phyloP scores from a whole-genome alignment of 768 basidiomycete genomes.

The Leccinum longicurvipes region DNA sequence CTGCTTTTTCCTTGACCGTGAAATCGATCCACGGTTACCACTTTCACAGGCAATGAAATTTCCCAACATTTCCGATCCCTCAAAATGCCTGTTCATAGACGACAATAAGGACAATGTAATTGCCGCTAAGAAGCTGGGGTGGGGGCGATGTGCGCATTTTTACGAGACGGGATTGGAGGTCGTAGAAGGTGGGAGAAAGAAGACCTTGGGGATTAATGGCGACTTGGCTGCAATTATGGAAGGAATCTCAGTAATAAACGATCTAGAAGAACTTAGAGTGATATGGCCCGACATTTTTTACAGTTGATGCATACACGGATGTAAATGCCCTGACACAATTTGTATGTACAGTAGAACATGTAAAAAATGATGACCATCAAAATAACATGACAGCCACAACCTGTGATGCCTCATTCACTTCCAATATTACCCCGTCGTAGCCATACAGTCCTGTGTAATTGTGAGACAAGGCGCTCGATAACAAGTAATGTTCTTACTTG shows the following conservation, averaged over 20 bases:
- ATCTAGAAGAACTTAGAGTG: constrained; percentile 62
- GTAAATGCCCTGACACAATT: constrained; percentile 1
- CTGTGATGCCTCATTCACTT: constrained; percentile 75
- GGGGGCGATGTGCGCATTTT: constrained; percentile 76
- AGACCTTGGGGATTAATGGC: constrained; percentile 40
- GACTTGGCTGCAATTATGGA: constrained; percentile 36
- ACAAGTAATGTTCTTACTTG: constrained; percentile 46
- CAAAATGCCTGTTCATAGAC: constrained; percentile 76
- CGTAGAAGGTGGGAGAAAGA: constrained; percentile 60
- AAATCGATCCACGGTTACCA: not conserved
- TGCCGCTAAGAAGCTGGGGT: constrained; percentile 61
- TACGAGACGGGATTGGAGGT: constrained; percentile 62
- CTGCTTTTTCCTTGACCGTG: not conserved
- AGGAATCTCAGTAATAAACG: constrained; percentile 49
- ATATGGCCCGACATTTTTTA: constrained; percentile 79
- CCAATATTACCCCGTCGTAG: constrained; percentile 78
- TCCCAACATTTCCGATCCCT: constrained; percentile 59
- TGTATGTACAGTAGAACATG: constrained; percentile 1
- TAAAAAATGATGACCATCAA: constrained; percentile 29
- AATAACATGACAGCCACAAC: constrained; percentile 73
- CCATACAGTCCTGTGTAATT: constrained; percentile 46
- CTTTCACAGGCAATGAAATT: constrained; percentile 56
- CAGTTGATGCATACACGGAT: constrained; percentile 7
- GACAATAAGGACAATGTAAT: constrained; percentile 70
- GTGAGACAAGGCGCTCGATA: not conserved